Conservation (phyloP, 306 rosid genomes). For the Fagus sylvatica region DNA sequence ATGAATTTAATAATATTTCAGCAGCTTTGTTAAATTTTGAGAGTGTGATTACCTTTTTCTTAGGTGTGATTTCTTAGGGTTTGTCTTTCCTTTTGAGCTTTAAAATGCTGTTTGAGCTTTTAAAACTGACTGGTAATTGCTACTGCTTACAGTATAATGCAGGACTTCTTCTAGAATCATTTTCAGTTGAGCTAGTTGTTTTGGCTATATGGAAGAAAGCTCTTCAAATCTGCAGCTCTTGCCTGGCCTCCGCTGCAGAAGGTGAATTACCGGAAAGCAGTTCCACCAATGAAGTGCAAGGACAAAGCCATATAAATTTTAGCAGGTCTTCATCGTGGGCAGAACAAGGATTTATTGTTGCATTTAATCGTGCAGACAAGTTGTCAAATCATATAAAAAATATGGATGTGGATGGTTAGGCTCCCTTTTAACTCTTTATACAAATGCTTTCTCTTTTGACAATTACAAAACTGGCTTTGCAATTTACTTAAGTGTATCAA, state of each 20-base stretch:
- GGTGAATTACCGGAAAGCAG: conserved; percentile 39
- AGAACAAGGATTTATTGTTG: conserved; percentile 59
- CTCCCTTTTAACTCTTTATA: neutral
- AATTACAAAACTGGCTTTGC: neutral
- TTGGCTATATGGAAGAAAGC: conserved; percentile 89
- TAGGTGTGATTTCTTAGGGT: too few species aligned
- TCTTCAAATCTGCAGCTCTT: conserved; percentile 56
- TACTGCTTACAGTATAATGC: conserved; percentile 55
- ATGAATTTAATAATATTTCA: too few species aligned
- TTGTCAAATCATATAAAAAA: conserved; percentile 49
- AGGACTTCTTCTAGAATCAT: conserved; percentile 63
- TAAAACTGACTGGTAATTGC: conserved; percentile 17
- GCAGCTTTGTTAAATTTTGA: too few species aligned
- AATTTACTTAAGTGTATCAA: neutral
- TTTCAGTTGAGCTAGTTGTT: conserved; percentile 78
- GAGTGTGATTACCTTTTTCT: too few species aligned
- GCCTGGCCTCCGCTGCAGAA: conserved; percentile 44
- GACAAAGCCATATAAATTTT: conserved; percentile 49
- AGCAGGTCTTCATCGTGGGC: conserved; percentile 67
- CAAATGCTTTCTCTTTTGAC: conserved; percentile 1
- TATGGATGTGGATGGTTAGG: conserved; percentile 84
- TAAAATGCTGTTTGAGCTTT: neutral
- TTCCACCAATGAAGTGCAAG: conserved; percentile 31
- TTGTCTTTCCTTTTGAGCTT: neutral
- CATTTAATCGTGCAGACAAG: conserved; percentile 72